Conservation (phyloP, 306 rosid genomes). For the Malus orientalis region DNA sequence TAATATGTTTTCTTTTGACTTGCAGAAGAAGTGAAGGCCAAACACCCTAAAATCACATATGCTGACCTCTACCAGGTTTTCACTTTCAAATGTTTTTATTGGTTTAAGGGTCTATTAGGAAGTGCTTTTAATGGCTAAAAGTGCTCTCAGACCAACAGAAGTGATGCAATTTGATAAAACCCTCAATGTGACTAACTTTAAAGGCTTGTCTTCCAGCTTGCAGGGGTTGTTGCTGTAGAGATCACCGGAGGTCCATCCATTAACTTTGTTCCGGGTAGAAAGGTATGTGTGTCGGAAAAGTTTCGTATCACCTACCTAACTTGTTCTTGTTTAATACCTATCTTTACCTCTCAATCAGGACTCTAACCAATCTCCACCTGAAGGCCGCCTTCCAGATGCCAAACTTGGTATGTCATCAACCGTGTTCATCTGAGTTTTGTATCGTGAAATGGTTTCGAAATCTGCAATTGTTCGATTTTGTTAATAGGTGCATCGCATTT, state of each 20-base stretch:
- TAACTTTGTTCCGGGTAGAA: constrained; percentile 69
- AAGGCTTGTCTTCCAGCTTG: constrained; percentile 48
- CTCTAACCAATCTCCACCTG: constrained; percentile 39
- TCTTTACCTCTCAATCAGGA: constrained; percentile 40
- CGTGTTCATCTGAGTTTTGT: neutral
- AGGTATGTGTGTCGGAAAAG: constrained; percentile 29
- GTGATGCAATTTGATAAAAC: neutral
- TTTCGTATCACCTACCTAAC: neutral
- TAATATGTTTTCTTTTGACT: neutral
- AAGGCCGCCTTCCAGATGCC: constrained; percentile 90
- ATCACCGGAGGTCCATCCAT: constrained; percentile 86
- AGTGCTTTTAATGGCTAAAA: neutral
- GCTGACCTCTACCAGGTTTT: constrained; percentile 81
- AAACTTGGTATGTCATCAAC: constrained; percentile 38
- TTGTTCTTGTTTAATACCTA: neutral
- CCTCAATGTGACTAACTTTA: neutral
- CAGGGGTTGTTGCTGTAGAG: constrained; percentile 91
- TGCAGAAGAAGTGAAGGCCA: constrained; percentile 65
- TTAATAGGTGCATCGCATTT: constrained; percentile 64
- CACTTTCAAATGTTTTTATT: neutral
- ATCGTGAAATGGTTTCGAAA: neutral
- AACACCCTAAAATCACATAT: constrained; percentile 54
- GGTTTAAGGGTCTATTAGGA: neutral
- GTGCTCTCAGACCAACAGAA: no score
- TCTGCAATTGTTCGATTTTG: neutral